Conservation (phyloP, 176 grass and related monocot genomes). For the Musa beccarii region DNA sequence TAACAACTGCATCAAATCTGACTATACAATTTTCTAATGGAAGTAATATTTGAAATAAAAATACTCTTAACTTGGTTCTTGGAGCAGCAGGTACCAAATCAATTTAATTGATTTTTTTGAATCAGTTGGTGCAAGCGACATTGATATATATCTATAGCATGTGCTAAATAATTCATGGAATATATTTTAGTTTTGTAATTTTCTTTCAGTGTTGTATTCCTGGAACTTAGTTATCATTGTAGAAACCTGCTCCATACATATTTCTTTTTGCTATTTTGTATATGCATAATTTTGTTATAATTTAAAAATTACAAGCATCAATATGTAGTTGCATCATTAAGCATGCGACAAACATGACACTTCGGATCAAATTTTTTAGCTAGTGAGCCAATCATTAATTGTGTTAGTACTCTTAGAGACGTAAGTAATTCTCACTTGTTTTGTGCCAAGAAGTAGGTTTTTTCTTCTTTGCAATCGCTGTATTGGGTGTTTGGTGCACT, state of each 20-base stretch:
- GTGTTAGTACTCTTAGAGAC: no score
- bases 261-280: no score
- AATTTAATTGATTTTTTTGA: background rate
- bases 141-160: background rate
- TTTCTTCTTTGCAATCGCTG: slow-evolving; percentile 17
- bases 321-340: no score
- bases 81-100: background rate
- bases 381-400: no score
- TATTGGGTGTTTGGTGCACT: slow-evolving; percentile 20
- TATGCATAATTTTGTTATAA: no score
- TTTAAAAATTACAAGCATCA: no score
- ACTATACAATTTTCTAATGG: background rate
- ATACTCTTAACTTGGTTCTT: background rate
- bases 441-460: slow-evolving; percentile 14
- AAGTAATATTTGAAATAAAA: background rate
- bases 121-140: background rate
- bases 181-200: background rate
- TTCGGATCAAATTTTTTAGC: no score
- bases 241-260: no score
- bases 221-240: slow-evolving; percentile 17
- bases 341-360: no score
- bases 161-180: background rate
- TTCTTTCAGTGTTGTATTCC: background rate
- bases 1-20: background rate
- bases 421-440: slow-evolving; percentile 11